These are phyloP conservation scores for Drosera capensis DNA, from an alignment of 148 eudicot genomes.

Conservation along the genomic window DNA sequence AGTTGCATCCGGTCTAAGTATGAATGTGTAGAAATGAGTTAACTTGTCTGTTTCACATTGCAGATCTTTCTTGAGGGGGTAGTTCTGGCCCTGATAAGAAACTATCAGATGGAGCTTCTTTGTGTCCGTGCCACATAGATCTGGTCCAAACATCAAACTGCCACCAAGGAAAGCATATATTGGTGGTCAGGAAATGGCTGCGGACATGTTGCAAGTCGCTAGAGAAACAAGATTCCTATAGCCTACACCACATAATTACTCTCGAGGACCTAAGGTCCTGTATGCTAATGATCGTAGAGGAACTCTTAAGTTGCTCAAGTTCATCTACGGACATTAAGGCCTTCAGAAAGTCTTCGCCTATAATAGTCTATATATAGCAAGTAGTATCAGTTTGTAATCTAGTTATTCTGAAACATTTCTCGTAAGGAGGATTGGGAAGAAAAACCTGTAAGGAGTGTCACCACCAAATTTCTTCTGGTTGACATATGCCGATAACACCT, in stretches of 20 bases:
- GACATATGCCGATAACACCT: slow-evolving; percentile 62
- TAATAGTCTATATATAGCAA: background rate
- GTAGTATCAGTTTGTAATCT: background rate
- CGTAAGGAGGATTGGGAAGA: background rate
- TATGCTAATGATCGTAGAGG: too few relatives aligned
- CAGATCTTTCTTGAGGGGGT: slow-evolving; percentile 79
- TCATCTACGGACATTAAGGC: too few relatives aligned
- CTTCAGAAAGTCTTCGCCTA: too few relatives aligned
- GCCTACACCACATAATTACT: too few relatives aligned
- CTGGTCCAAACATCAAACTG: slow-evolving; percentile 98
- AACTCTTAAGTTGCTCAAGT: too few relatives aligned
- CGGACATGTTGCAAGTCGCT: background rate
- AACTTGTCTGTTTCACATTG: slow-evolving; percentile 93
- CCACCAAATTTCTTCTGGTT: slow-evolving; percentile 88
- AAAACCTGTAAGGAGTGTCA: slow-evolving; percentile 78
- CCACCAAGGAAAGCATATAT: background rate
- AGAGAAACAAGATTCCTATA: background rate
- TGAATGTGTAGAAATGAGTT: slow-evolving; percentile 91
- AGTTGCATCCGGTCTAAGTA: slow-evolving; percentile 74
- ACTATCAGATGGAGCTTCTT: slow-evolving; percentile 80
- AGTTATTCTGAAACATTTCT: background rate
- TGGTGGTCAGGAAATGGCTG: background rate
- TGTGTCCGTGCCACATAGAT: slow-evolving; percentile 80
- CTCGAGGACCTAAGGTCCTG: too few relatives aligned
- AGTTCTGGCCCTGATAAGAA: slow-evolving; percentile 84